Conservation (phyloP, 1,284 basidiomycete species). For the Ustilago lituana region DNA sequence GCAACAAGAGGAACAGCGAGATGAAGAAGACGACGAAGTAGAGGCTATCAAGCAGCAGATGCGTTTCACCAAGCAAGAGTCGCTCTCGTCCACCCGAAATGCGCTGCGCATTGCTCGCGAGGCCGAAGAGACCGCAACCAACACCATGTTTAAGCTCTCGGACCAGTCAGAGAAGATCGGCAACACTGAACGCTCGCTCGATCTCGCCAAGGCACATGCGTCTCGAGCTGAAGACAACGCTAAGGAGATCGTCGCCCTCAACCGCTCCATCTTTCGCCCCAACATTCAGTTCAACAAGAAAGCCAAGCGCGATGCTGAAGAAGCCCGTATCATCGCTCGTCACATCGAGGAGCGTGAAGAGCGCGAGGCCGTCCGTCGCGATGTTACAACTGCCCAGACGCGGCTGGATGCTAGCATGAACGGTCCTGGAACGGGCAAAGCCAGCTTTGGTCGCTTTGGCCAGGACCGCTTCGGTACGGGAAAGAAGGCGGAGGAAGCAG, state of each 20-base stretch:
- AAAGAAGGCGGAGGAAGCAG: constrained; percentile 33
- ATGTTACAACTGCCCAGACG: constrained; percentile 86
- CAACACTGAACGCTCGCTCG: constrained; percentile 94
- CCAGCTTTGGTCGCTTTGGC: constrained; percentile 52
- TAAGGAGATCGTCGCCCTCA: constrained; percentile 90
- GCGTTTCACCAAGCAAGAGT: constrained; percentile 90
- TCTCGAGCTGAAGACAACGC: constrained; percentile 90
- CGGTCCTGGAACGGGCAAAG: constrained; percentile 52
- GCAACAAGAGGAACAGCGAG: constrained; percentile 69
- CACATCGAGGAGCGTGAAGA: constrained; percentile 89
- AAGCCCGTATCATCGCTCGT: constrained; percentile 84
- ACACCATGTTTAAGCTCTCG: constrained; percentile 85
- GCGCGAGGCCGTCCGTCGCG: constrained; percentile 69
- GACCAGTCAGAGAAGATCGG: constrained; percentile 80
- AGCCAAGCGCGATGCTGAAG: constrained; percentile 86
- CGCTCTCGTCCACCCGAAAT: constrained; percentile 87
- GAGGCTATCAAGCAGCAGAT: constrained; percentile 96
- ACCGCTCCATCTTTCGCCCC: constrained; percentile 88
- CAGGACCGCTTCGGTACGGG: constrained; percentile 52
- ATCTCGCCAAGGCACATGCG: constrained; percentile 90
- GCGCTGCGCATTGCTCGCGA: constrained; percentile 90
- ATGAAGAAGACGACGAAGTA: constrained; percentile 90
- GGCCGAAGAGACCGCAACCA: constrained; percentile 92
- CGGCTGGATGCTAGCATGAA: constrained; percentile 79
- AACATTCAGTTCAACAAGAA: constrained; percentile 71